phyloP scores from a whole-genome alignment of 495 filamentous ascomycete genomes.

The Tirmania nivea region DNA sequence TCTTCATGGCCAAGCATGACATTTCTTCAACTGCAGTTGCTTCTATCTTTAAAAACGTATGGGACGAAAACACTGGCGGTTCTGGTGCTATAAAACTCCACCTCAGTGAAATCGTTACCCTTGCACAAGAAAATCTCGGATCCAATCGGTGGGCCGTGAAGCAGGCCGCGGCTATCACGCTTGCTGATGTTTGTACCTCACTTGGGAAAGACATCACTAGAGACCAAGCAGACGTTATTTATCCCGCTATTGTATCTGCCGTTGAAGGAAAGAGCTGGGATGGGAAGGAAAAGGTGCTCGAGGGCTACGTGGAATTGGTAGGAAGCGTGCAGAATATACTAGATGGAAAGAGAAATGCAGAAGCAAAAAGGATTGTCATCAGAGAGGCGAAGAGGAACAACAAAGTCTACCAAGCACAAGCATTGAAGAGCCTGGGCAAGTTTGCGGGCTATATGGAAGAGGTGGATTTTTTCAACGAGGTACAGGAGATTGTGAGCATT shows the following conservation, averaged over 20 bases:
- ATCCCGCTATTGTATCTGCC: constrained; percentile 63
- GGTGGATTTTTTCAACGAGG: constrained; percentile 44
- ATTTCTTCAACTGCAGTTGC: constrained; percentile 45
- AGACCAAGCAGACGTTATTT: constrained; percentile 40
- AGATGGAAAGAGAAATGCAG: constrained; percentile 30
- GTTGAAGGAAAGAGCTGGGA: constrained; percentile 76
- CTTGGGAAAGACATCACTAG: constrained; percentile 34
- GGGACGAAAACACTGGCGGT: constrained; percentile 76
- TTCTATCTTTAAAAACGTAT: constrained; percentile 56
- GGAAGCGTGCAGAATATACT: constrained; percentile 30
- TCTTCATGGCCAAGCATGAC: constrained; percentile 74
- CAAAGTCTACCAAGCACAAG: constrained; percentile 51
- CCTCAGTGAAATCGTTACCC: constrained; percentile 51
- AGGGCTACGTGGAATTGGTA: constrained; percentile 60
- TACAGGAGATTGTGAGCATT: constrained; percentile 36
- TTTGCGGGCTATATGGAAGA: constrained; percentile 40
- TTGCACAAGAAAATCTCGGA: constrained; percentile 43
- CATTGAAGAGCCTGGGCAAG: constrained; percentile 47
- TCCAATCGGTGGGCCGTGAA: constrained; percentile 75
- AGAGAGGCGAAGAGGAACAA: constrained; percentile 87
- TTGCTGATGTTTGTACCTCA: constrained; percentile 48
- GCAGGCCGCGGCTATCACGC: constrained; percentile 60
- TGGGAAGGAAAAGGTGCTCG: constrained; percentile 76
- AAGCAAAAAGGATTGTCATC: constrained; percentile 39
- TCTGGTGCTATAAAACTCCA: constrained; percentile 62